Evolutionary conservation across 495 filamentous ascomycete species (phyloP), one percentile per base, ranked within the genome.

Genomic region (Neurospora sp.): DNA sequence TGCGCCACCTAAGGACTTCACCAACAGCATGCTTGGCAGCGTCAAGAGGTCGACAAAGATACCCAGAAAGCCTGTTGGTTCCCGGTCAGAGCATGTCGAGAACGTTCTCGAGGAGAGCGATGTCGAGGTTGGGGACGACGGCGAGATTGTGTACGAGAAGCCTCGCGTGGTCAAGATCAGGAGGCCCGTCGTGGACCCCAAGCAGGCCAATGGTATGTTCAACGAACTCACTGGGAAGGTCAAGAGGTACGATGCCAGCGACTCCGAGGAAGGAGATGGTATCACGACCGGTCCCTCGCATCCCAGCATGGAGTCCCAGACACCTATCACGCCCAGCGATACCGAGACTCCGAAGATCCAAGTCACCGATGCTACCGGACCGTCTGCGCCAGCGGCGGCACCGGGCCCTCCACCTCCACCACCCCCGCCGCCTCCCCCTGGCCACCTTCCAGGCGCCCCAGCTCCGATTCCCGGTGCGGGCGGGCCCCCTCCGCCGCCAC

Each of bases 141-240:
- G 85, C 3, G 86, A 81, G 23, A 79, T 87, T 39, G 79, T 91
- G 9, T 91, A 90, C 76, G 90, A 91, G 75, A 91, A 88, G 79
- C 89, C 91, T 37, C 87, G 90, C 70, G 76, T 93, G 69, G 86
- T 91, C 75, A 89, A 92, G 71, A 84, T 91, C 76, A 90, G 87
- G 77, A 88, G 91, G 69, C 93, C 93, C 11, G 91, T 91, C 76
- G 86, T 96, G 87, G 88, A 91, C 77, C 85, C 91, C 46, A 87
- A 88, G 76, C 91, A 95, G 78, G 89, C 91, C 27, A 90, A 90
- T 75, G 92, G 90, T 27, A 86, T 96, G 69, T 84, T 97, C 18
- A 90, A 88, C 74, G 95, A 98, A 80, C 92, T 98, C 76, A 88
- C 92, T 39, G 86, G 87, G 39, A 96, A 93, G 82, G 87, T 95